Evolutionary conservation across 306 rosid genomes (phyloP), one percentile per base, ranked within the genome.

Genomic region (Prinsepia uniflora): DNA sequence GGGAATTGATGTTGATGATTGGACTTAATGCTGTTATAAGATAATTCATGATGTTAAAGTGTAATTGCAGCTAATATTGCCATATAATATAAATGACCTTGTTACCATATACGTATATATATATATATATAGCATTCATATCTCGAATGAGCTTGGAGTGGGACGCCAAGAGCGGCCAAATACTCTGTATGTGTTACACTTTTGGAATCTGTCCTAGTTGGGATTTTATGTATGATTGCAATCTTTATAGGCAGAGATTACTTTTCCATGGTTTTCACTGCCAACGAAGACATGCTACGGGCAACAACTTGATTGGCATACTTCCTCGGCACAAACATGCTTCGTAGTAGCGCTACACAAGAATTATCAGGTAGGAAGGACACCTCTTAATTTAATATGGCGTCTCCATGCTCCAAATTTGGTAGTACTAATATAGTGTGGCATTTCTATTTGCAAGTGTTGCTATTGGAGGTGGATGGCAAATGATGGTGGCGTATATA

Each of bases 381-480:
- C 36, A 30, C 36, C 4, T 30, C 4, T 2, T 30, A 3, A 30
- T 2, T 30, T 30, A 30, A 3, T 2, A 3, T 30, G 36, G 36
- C 36, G 36, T 30, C 36, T 30, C 3, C 36, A 1, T 30, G 36
- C 3, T 30, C 36, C 36, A 30, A 30, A 30, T 30, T 30, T 30
- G 36, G 4, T 30, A 30, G 1, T 30, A 19, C 14, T 39, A 30
- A 30, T 30, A 1, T 30, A 30, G 36, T 30, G 3, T 52, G 42
- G 14, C 20, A 43, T 30, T 15, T 52, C 17, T 18, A 30, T 30
- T 7, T 66, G 59, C 46, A 82, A 88, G 92, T 30, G 88, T 87
- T 52, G 90, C 85, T 4, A 62, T 81, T 67, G 88, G 90, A 47
- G 75, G 86, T 54, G 93, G 93, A 67, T 79, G 93, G 88, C 90